phyloP scores from a whole-genome alignment of 345 rosid genomes.

The Camelina neglecta region DNA sequence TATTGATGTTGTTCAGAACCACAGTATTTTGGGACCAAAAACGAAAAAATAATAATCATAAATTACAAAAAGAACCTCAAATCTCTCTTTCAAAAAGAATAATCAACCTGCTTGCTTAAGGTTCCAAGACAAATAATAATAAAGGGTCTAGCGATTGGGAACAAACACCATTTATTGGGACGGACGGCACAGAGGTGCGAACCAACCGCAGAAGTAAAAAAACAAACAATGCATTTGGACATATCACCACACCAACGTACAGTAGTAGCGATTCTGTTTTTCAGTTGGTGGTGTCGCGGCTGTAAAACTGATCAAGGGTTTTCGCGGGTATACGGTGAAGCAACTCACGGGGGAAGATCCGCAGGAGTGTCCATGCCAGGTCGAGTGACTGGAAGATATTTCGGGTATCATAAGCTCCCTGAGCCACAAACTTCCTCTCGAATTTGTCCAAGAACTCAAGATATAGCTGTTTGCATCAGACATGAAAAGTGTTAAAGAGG shows the following conservation, averaged over 20 bases:
- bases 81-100: constrained; percentile 31
- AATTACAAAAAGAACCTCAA: constrained; percentile 29
- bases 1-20: background rate
- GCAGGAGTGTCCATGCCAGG: constrained; percentile 92
- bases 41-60: constrained; percentile 4
- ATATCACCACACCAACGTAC: constrained; percentile 10
- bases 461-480: constrained; percentile 66
- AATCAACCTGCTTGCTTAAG: constrained; percentile 7
- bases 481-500: constrained; percentile 14
- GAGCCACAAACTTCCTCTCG: constrained; percentile 89
- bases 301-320: constrained; percentile 82
- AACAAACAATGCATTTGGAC: constrained; percentile 25
- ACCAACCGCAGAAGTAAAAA: constrained; percentile 30
- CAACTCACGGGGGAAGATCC: constrained; percentile 95
- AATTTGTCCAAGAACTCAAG: constrained; percentile 93
- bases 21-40: constrained; percentile 4
- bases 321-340: constrained; percentile 97
- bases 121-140: constrained; percentile 28
- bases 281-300: constrained; percentile 61
- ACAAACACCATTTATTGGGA: constrained; percentile 38
- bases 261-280: background rate
- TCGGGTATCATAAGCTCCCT: constrained; percentile 97
- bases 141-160: constrained; percentile 32
- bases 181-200: constrained; percentile 23
- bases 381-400: constrained; percentile 94